These are phyloP conservation scores for Blastobotrys niveus DNA, from an alignment of 1,139 yeast species.

Conservation along the genomic window DNA sequence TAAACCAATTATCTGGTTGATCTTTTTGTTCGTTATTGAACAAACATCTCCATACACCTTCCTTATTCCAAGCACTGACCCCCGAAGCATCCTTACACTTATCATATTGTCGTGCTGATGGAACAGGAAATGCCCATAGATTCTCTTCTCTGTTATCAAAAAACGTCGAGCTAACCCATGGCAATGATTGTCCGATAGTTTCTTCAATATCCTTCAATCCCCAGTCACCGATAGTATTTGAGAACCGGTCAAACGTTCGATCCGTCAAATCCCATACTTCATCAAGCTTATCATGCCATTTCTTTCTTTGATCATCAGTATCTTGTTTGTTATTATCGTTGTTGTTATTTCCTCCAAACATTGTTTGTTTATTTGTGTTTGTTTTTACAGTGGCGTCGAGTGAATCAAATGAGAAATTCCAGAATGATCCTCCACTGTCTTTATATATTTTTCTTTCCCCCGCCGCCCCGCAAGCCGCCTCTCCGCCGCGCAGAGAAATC, in stretches of 20 bases:
- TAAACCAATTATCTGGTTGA: constrained; percentile 42
- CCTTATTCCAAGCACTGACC: constrained; percentile 66
- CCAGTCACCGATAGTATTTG: constrained; percentile 15
- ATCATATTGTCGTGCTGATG: constrained; percentile 54
- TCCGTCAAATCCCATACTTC: constrained; percentile 22
- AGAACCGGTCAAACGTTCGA: constrained; percentile 19
- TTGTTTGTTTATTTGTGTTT: not conserved
- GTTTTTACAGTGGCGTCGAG: not conserved
- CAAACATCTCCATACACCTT: constrained; percentile 82
- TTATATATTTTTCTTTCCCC: not conserved
- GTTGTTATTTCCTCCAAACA: constrained; percentile 2
- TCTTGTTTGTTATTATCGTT: constrained; percentile 6
- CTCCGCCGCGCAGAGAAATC: constrained; percentile 1
- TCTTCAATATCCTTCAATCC: constrained; percentile 17
- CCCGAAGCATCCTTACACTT: constrained; percentile 63
- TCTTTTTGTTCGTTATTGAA: constrained; percentile 47
- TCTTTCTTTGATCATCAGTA: constrained; percentile 2
- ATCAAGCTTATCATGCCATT: constrained; percentile 16
- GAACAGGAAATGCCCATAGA: constrained; percentile 51
- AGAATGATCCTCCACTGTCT: too few relatives aligned
- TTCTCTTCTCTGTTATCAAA: constrained; percentile 5
- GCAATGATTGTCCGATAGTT: constrained; percentile 12
- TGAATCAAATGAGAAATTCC: not conserved
- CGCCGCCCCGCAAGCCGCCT: not conserved
- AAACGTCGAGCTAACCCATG: constrained; percentile 14